Evolutionary conservation across 352 stramenopile species (phyloP).

Genomic region (Phytopythium chamaehyphon): DNA sequence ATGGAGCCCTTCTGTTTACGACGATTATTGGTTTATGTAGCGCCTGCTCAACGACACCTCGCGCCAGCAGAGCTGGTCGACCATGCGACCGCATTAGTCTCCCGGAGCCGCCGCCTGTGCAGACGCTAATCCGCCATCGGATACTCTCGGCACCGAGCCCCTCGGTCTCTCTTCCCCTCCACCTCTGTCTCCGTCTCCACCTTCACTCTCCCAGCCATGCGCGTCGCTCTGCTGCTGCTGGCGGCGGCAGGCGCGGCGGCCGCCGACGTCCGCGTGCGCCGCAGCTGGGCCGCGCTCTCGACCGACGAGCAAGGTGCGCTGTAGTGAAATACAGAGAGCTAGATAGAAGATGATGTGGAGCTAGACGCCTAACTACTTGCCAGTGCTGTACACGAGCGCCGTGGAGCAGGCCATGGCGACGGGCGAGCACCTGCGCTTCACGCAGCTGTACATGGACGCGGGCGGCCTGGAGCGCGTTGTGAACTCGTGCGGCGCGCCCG

Average conservation of each 20-base stretch:
- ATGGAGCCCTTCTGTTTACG: too few relatives aligned
- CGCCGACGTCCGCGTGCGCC: slow-evolving; percentile 18
- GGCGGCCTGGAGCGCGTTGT: slow-evolving; percentile 30
- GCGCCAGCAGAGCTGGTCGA: too few relatives aligned
- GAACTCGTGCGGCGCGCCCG: slow-evolving; percentile 41
- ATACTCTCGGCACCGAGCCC: too few relatives aligned
- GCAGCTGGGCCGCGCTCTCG: slow-evolving; percentile 26
- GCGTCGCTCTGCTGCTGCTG: neutral
- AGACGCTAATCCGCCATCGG: too few relatives aligned
- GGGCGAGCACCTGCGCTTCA: slow-evolving; percentile 49
- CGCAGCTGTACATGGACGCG: slow-evolving; percentile 49
- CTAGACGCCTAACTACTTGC: neutral
- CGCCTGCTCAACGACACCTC: too few relatives aligned
- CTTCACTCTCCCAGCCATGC: neutral
- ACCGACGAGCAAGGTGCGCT: slow-evolving; percentile 26
- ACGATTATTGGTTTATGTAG: too few relatives aligned
- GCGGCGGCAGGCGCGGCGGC: neutral
- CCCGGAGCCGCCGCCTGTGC: too few relatives aligned
- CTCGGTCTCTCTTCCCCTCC: too few relatives aligned
- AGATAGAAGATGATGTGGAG: neutral
- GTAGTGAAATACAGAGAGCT: too few relatives aligned
- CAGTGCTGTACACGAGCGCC: slow-evolving; percentile 44
- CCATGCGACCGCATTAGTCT: too few relatives aligned
- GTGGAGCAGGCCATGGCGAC: slow-evolving; percentile 47
- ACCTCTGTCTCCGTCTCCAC: too few relatives aligned